phyloP scores from a whole-genome alignment of 2,329 filamentous ascomycete species.

The Venturia nashicola region DNA sequence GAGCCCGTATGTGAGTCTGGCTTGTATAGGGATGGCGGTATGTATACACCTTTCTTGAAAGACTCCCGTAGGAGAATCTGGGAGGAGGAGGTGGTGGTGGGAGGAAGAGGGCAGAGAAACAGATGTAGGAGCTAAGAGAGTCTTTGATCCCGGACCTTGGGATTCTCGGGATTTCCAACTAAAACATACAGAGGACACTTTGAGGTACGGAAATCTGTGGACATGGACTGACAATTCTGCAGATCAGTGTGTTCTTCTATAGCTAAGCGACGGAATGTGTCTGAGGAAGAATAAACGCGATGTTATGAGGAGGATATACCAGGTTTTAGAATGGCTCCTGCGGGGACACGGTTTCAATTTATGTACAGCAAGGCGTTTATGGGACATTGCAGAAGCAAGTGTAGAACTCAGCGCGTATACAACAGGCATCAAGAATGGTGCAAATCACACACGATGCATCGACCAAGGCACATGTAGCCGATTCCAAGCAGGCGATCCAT shows the following conservation, averaged over 20 bases:
- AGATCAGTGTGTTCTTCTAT: not conserved
- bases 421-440: no score
- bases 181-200: not conserved
- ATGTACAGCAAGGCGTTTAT: constrained; percentile 1
- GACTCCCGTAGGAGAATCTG: no score
- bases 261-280: not conserved
- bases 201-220: not conserved
- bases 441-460: not conserved
- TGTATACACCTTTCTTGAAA: constrained; percentile 20
- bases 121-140: not conserved
- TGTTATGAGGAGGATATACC: not conserved
- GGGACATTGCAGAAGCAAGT: not conserved
- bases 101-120: not conserved
- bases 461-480: not conserved
- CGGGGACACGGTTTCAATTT: not conserved
- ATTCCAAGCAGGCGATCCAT: not conserved
- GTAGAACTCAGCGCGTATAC: not conserved
- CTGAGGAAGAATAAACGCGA: not conserved
- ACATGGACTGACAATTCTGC: not conserved
- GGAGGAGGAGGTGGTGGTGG: not conserved
- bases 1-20: constrained; percentile 90
- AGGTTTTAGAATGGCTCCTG: not conserved
- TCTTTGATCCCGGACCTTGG: no score
- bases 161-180: no score
- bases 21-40: constrained; percentile 90